Conservation (phyloP, 2,329 filamentous ascomycete genomes). For the Colletotrichum trifolii region DNA sequence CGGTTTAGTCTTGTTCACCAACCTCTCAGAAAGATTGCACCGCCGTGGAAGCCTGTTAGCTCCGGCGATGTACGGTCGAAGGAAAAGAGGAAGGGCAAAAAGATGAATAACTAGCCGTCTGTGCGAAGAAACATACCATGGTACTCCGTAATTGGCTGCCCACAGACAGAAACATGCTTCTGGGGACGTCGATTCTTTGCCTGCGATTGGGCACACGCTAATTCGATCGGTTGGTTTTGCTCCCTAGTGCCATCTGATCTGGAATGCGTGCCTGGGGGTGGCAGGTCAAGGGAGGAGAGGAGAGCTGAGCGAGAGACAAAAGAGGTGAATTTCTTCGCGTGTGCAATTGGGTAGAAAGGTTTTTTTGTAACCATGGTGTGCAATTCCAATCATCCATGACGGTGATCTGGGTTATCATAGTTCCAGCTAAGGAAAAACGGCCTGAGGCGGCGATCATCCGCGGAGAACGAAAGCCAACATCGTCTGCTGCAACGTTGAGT, state of each 20-base stretch:
- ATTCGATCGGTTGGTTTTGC: not conserved
- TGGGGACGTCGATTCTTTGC: not conserved
- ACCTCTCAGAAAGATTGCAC: not conserved
- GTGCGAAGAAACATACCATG: no score
- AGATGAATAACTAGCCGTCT: not conserved
- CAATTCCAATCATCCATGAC: not conserved
- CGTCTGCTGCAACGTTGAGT: not conserved
- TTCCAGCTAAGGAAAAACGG: conserved; percentile 13
- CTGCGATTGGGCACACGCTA: not conserved
- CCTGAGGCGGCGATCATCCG: not conserved
- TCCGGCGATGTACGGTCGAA: not conserved
- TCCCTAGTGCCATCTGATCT: not conserved
- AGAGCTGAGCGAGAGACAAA: not conserved
- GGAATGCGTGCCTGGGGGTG: conserved; percentile 23
- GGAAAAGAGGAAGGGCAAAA: not conserved
- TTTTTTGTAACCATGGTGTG: not conserved
- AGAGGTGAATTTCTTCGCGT: no score
- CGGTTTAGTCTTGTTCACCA: conserved; percentile 1
- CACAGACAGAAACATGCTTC: no score
- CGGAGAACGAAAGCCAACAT: not conserved
- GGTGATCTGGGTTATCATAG: not conserved
- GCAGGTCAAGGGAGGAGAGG: not conserved
- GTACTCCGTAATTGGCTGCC: no score
- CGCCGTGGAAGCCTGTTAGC: conserved; percentile 1
- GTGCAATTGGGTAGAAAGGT: no score